These are phyloP conservation scores for Planoprotostelium fungivorum DNA, from an alignment of 78 protist genomes.

Conservation along the genomic window DNA sequence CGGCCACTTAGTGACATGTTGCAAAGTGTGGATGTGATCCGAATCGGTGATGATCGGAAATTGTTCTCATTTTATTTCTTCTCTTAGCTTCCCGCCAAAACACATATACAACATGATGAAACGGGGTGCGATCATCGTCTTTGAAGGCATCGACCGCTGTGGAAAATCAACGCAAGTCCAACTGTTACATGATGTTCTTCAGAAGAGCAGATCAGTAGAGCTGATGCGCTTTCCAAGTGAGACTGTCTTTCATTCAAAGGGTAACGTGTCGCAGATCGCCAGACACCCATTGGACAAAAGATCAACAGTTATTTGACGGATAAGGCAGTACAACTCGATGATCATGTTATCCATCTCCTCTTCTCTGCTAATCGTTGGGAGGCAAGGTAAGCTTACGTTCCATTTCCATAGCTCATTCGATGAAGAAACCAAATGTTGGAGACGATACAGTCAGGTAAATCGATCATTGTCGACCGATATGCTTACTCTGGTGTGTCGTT, in stretches of 20 bases:
- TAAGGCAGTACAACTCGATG: conserved; percentile 53
- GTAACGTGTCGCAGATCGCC: conserved; percentile 62
- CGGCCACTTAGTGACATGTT: too few relatives aligned
- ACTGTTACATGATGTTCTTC: background rate
- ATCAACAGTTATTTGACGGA: conserved; percentile 73
- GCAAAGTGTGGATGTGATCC: too few relatives aligned
- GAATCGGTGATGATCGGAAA: too few relatives aligned
- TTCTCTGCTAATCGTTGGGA: conserved; percentile 90
- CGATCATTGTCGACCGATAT: conserved; percentile 81
- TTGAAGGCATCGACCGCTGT: conserved; percentile 84
- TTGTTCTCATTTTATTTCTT: too few relatives aligned
- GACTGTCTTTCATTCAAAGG: background rate
- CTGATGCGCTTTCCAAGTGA: background rate
- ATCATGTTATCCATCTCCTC: conserved; percentile 79
- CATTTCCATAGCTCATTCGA: background rate
- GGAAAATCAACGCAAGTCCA: conserved; percentile 81
- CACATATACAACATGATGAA: too few relatives aligned
- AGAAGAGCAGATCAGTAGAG: background rate
- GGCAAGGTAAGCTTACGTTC: conserved; percentile 6
- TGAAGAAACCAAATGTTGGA: conserved; percentile 24
- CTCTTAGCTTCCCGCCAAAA: too few relatives aligned
- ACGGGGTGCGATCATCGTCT: conserved; percentile 78
- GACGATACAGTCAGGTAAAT: conserved; percentile 52
- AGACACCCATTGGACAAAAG: conserved; percentile 71
- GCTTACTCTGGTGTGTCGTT: conserved; percentile 87